These are phyloP conservation scores for Coemansia sp. DNA, from an alignment of 192 early-diverging fungal species.

Conservation along the genomic window DNA sequence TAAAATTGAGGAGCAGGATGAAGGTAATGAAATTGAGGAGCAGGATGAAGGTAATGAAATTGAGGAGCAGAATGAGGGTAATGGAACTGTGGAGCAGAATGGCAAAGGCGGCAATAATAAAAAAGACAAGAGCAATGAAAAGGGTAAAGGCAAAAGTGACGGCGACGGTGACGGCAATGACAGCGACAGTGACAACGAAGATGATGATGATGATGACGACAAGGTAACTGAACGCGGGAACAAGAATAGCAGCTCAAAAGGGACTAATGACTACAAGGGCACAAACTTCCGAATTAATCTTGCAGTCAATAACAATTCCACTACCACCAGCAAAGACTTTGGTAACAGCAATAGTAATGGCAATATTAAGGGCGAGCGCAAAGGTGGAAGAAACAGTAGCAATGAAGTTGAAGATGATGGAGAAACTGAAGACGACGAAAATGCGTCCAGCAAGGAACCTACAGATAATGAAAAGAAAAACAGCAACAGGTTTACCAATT, in stretches of 20 bases:
- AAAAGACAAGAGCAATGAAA: background rate
- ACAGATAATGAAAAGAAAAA: no score
- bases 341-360: no score
- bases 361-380: background rate
- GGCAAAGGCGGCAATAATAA: background rate
- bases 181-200: background rate
- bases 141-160: background rate
- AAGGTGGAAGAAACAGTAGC: no score
- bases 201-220: constrained; percentile 3
- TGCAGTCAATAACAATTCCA: no score
- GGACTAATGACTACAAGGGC: background rate
- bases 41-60: background rate
- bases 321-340: no score
- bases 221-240: background rate
- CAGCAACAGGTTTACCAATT: no score
- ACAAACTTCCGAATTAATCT: no score
- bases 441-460: no score
- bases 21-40: background rate
- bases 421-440: no score
- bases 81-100: no score
- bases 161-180: background rate
- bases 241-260: background rate
- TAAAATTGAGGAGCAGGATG: no score
- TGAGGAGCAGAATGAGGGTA: background rate
- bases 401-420: no score